Evolutionary conservation across 2,329 filamentous ascomycete genomes (phyloP).

Genomic region (Mollisia scopiformis): DNA sequence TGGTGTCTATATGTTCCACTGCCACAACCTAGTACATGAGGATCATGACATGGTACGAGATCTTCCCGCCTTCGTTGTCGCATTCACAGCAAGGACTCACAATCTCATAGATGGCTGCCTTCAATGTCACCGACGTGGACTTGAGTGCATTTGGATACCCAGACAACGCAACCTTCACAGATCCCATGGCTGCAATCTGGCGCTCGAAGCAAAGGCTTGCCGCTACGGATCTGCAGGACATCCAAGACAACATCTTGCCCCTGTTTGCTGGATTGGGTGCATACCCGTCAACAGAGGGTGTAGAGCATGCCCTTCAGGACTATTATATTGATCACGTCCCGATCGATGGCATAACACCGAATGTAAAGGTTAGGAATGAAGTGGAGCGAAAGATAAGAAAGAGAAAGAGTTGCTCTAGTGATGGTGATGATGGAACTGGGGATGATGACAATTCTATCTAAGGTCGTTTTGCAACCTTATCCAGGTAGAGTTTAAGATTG

Average conservation of each 20-base stretch:
- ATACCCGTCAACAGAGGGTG: constrained; percentile 22
- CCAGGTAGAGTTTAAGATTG: not conserved
- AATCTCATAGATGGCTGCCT: constrained; percentile 22
- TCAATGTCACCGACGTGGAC: constrained; percentile 28
- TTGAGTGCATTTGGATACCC: constrained; percentile 23
- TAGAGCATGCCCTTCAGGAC: constrained; percentile 19
- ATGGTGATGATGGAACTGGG: not conserved
- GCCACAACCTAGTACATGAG: constrained; percentile 38
- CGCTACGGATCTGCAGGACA: constrained; percentile 20
- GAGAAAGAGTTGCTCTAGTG: not conserved
- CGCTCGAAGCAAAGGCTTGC: constrained; percentile 19
- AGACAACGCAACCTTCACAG: constrained; percentile 24
- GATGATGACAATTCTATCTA: not conserved
- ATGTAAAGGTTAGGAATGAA: not conserved
- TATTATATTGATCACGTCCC: constrained; percentile 15
- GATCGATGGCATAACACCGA: not conserved
- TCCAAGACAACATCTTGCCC: constrained; percentile 14
- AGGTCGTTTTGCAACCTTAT: not conserved
- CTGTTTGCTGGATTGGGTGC: constrained; percentile 28
- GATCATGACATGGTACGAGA: constrained; percentile 37
- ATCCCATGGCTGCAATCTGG: constrained; percentile 30
- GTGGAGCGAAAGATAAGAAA: not conserved
- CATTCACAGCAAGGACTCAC: not conserved
- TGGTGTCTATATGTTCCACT: constrained; percentile 52
- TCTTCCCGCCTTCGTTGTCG: not conserved